Conservation (phyloP, 2,329 filamentous ascomycete species). For the Penicillium sp. region DNA sequence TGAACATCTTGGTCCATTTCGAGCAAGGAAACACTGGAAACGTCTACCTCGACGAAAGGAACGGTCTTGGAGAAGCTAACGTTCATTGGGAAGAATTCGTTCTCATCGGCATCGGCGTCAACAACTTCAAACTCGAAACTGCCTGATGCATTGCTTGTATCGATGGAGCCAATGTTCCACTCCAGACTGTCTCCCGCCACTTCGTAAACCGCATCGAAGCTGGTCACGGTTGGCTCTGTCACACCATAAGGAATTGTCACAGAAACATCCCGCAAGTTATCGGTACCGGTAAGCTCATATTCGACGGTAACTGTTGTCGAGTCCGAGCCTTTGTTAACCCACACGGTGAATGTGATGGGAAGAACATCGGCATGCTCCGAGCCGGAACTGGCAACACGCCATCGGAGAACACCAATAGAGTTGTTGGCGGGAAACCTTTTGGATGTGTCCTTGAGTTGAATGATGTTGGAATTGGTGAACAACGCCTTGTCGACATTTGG, state of each 20-base stretch:
- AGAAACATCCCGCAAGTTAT: constrained; percentile 75
- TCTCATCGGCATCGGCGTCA: constrained; percentile 76
- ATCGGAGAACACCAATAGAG: constrained; percentile 85
- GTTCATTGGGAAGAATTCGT: constrained; percentile 97
- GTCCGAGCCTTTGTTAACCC: constrained; percentile 84
- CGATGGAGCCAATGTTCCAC: constrained; percentile 86
- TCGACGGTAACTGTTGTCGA: constrained; percentile 90
- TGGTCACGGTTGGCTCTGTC: constrained; percentile 82
- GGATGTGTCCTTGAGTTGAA: constrained; percentile 83
- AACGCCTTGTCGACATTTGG: constrained; percentile 89
- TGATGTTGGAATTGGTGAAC: constrained; percentile 76
- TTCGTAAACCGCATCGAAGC: constrained; percentile 91
- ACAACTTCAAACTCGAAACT: constrained; percentile 94
- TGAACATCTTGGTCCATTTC: constrained; percentile 43
- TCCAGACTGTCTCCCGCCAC: constrained; percentile 89
- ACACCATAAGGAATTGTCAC: constrained; percentile 83
- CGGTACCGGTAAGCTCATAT: constrained; percentile 83
- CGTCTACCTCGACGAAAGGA: constrained; percentile 90
- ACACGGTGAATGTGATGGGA: constrained; percentile 94
- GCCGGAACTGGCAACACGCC: constrained; percentile 76
- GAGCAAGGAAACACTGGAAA: constrained; percentile 47
- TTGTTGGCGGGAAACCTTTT: constrained; percentile 95
- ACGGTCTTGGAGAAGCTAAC: constrained; percentile 80
- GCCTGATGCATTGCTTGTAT: constrained; percentile 75
- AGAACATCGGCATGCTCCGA: constrained; percentile 74